Percentiles rank a stretch among this genome's conserved stretches.
phyloP scores from a whole-genome alignment of 495 filamentous ascomycete genomes.

The Penicillium pancosmium region DNA sequence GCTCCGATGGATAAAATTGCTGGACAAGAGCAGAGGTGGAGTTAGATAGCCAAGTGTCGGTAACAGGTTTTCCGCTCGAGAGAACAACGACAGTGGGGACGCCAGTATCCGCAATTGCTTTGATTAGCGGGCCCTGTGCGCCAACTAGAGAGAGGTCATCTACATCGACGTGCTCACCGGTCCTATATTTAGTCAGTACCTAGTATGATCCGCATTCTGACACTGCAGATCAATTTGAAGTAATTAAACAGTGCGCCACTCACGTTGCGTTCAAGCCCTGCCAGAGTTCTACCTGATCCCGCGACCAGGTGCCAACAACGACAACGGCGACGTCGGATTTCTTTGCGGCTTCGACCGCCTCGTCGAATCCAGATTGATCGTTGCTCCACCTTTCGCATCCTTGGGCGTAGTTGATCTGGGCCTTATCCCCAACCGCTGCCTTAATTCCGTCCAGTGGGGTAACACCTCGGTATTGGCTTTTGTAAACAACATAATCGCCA shows the following conservation, averaged over 20 bases:
- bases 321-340: conserved; percentile 71
- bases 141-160: conserved; percentile 65
- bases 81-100: conserved; percentile 71
- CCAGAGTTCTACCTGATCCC: conserved; percentile 71
- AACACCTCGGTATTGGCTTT: conserved; percentile 61
- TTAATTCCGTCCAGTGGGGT: conserved; percentile 70
- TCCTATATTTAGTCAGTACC: conserved; percentile 38
- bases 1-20: conserved; percentile 72
- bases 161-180: conserved; percentile 72
- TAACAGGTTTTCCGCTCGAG: conserved; percentile 69
- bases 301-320: conserved; percentile 73
- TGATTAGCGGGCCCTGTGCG: conserved; percentile 66
- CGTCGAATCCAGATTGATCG: conserved; percentile 62
- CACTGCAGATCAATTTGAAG: not conserved
- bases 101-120: conserved; percentile 63
- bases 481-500: conserved; percentile 68
- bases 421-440: conserved; percentile 54
- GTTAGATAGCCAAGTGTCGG: conserved; percentile 66
- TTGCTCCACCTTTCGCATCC: conserved; percentile 75
- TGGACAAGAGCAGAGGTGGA: conserved; percentile 63
- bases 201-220: conserved; percentile 1
- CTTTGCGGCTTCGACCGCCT: conserved; percentile 63
- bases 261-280: conserved; percentile 65
- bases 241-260: conserved; percentile 14
- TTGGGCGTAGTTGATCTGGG: conserved; percentile 62